phyloP scores from a whole-genome alignment of 2,329 filamentous ascomycete genomes.

The Aspergillus novofumigatus region DNA sequence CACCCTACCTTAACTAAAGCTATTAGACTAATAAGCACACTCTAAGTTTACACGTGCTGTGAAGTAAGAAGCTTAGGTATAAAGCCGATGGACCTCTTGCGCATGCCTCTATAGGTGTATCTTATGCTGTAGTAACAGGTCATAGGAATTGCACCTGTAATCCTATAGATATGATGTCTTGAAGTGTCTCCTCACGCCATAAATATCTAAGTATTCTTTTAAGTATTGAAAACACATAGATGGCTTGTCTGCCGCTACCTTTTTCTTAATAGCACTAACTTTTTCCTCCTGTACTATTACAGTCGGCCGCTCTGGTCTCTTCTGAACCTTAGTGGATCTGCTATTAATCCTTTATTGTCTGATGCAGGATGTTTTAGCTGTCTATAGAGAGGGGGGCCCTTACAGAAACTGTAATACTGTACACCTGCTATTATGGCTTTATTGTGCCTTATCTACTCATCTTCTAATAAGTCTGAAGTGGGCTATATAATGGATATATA shows the following conservation, averaged over 20 bases:
- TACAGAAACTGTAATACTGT: too few species aligned
- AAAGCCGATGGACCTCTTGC: conserved; percentile 12
- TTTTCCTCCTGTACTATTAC: not conserved
- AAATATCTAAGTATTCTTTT: conserved; percentile 17
- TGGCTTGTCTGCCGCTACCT: conserved; percentile 5
- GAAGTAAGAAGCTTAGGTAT: too few species aligned
- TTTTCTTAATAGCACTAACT: conserved; percentile 4
- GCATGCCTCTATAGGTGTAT: conserved; percentile 17
- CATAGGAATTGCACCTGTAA: conserved; percentile 17
- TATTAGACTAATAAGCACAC: too few species aligned
- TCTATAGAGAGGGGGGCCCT: too few species aligned
- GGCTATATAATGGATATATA: too few species aligned
- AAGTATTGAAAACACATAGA: conserved; percentile 16
- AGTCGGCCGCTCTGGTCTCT: conserved; percentile 2
- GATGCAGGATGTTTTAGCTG: too few species aligned
- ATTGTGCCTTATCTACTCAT: too few species aligned
- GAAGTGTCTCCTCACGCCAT: conserved; percentile 20
- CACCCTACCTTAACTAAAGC: too few species aligned
- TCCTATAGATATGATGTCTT: conserved; percentile 16
- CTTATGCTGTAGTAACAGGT: conserved; percentile 12
- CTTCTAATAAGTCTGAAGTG: too few species aligned
- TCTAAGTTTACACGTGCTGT: too few species aligned
- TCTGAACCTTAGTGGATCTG: conserved; percentile 9
- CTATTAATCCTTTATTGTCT: not conserved
- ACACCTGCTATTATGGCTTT: too few species aligned